A percentile compares a stretch with the other conserved stretches of the same genome.
These are phyloP conservation scores for Suillus bovinus DNA, from an alignment of 768 basidiomycete genomes.

Conservation along the genomic window DNA sequence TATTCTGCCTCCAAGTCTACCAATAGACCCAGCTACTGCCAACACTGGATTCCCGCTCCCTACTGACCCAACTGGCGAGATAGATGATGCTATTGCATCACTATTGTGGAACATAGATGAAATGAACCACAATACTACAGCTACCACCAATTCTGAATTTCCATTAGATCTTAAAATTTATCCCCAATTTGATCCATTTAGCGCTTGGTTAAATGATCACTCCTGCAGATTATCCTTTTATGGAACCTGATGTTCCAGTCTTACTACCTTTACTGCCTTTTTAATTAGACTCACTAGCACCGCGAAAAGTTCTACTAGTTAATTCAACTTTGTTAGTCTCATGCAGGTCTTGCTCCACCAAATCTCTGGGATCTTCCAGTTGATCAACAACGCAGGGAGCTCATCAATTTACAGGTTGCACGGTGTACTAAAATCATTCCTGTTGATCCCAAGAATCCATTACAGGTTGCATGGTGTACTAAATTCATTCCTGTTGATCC, in stretches of 20 bases:
- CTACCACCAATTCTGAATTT: not conserved
- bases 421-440: slow-evolving; percentile 99
- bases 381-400: slow-evolving; percentile 87
- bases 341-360: slow-evolving; percentile 94
- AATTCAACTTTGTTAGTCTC: no score
- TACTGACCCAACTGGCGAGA: no score
- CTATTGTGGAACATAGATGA: not conserved
- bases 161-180: not conserved
- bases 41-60: no score
- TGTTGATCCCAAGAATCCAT: no score
- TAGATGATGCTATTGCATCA: not conserved
- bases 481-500: slow-evolving; percentile 85
- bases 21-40: no score
- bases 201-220: not conserved
- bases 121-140: not conserved
- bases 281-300: not conserved
- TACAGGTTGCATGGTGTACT: no score
- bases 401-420: slow-evolving; percentile 93
- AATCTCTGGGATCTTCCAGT: slow-evolving; percentile 97
- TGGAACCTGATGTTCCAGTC: no score
- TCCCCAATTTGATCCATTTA: not conserved
- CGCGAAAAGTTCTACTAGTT: no score
- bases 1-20: no score
- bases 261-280: not conserved
- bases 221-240: not conserved